A percentile compares a stretch with the other conserved stretches of the same genome.
Conservation (phyloP, 257 asterid genomes). For the Plantago major region DNA sequence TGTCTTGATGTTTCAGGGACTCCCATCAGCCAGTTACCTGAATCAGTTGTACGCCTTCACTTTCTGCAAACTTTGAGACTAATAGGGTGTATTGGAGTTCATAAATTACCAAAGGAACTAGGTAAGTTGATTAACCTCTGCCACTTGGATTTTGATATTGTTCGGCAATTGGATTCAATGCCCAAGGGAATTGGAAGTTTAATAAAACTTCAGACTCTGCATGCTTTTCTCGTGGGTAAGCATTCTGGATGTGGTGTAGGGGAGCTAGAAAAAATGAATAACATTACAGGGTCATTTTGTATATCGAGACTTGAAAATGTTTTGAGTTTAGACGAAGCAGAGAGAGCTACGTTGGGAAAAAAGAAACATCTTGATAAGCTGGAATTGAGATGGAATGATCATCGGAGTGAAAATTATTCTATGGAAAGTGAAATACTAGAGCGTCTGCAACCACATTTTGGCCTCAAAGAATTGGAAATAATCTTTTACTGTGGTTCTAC, state of each 20-base stretch:
- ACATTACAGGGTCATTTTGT: slow-evolving; percentile 38
- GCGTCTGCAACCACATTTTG: slow-evolving; percentile 37
- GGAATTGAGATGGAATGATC: slow-evolving; percentile 33
- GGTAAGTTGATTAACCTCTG: slow-evolving; percentile 29
- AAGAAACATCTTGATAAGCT: slow-evolving; percentile 29
- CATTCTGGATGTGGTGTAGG: slow-evolving; percentile 33
- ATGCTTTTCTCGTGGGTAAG: slow-evolving; percentile 40
- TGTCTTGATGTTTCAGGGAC: slow-evolving; percentile 35
- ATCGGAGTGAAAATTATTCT: neutral
- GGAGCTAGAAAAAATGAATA: slow-evolving; percentile 37
- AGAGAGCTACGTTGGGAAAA: slow-evolving; percentile 28
- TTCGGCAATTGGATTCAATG: slow-evolving; percentile 30
- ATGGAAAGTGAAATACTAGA: slow-evolving; percentile 31
- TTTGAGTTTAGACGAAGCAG: slow-evolving; percentile 32
- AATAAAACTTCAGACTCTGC: slow-evolving; percentile 35
- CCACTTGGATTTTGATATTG: slow-evolving; percentile 40
- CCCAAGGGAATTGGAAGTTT: slow-evolving; percentile 39
- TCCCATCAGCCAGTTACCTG: slow-evolving; percentile 31
- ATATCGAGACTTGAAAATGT: slow-evolving; percentile 40
- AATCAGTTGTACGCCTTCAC: slow-evolving; percentile 22
- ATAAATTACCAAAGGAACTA: slow-evolving; percentile 30
- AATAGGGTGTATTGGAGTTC: slow-evolving; percentile 24
- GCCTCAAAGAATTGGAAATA: slow-evolving; percentile 30
- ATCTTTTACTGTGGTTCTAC: slow-evolving; percentile 29
- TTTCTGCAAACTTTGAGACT: slow-evolving; percentile 41